phyloP scores from a whole-genome alignment of 2,329 filamentous ascomycete genomes.

The Trichoderma citrinoviride region DNA sequence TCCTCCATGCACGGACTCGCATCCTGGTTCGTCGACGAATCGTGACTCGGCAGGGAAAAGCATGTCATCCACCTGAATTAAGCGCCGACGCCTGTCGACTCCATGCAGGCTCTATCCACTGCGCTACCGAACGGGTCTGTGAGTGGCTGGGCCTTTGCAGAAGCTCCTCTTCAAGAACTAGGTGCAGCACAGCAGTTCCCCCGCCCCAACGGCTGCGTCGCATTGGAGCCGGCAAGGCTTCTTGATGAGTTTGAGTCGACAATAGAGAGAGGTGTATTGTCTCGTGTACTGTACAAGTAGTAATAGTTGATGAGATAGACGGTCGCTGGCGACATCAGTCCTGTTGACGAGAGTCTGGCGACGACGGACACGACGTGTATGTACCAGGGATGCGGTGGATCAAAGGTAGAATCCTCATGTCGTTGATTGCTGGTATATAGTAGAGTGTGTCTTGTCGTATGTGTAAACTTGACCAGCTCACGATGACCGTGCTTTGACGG shows the following conservation, averaged over 20 bases:
- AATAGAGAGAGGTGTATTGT: not conserved
- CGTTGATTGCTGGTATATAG: not conserved
- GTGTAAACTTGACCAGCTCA: not conserved
- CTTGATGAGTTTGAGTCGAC: not conserved
- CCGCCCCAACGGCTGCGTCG: slow-evolving; percentile 12
- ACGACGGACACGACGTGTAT: too few species aligned
- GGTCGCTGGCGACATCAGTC: too few species aligned
- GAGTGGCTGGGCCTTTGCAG: slow-evolving; percentile 21
- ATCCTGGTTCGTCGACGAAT: slow-evolving; percentile 21
- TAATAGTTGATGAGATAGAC: too few species aligned
- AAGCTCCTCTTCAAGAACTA: slow-evolving; percentile 20
- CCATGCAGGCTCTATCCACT: slow-evolving; percentile 45
- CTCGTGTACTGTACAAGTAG: too few species aligned
- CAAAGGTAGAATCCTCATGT: not conserved
- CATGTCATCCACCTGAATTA: slow-evolving; percentile 45
- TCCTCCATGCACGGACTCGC: not conserved
- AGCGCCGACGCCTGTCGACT: slow-evolving; percentile 56
- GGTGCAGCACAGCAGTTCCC: slow-evolving; percentile 15
- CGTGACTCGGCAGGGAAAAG: slow-evolving; percentile 43
- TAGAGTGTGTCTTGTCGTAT: too few species aligned
- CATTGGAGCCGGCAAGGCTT: slow-evolving; percentile 4
- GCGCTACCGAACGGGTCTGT: slow-evolving; percentile 16
- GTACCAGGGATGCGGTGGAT: too few species aligned
- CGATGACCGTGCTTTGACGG: not conserved
- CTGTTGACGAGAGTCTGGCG: too few species aligned